Conservation (phyloP, 441 rosid genomes). For the Jatropha multifida region DNA sequence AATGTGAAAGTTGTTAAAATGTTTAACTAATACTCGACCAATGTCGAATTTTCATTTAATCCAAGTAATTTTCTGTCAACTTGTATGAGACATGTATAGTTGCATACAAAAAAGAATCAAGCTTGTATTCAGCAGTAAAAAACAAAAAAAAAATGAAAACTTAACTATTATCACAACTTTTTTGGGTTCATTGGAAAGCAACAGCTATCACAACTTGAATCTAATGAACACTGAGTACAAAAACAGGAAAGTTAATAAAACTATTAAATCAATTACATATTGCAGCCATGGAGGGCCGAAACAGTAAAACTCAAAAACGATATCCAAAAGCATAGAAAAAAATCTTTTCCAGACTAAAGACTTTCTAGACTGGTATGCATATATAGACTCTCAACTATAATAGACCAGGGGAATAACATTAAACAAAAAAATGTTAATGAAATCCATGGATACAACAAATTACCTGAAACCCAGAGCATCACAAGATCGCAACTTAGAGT, state of each 20-base stretch:
- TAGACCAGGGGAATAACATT: not conserved
- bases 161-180: too few species aligned
- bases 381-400: conserved; percentile 3
- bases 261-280: conserved; percentile 2
- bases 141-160: not conserved
- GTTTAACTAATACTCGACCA: not conserved
- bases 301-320: not conserved
- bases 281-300: not conserved
- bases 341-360: too few species aligned
- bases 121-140: not conserved
- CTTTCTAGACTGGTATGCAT: not conserved
- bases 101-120: too few species aligned
- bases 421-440: conserved; percentile 7
- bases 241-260: too few species aligned
- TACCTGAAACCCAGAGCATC: conserved; percentile 80
- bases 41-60: not conserved
- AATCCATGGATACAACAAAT: conserved; percentile 17
- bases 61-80: not conserved
- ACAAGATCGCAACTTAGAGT: conserved; percentile 66
- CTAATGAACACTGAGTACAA: not conserved
- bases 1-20: not conserved
- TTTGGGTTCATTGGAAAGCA: too few species aligned
- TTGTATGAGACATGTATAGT: not conserved
- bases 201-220: not conserved
- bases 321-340: too few species aligned